phyloP scores from a whole-genome alignment of 2,329 filamentous ascomycete genomes.

The Boeremia exigua region DNA sequence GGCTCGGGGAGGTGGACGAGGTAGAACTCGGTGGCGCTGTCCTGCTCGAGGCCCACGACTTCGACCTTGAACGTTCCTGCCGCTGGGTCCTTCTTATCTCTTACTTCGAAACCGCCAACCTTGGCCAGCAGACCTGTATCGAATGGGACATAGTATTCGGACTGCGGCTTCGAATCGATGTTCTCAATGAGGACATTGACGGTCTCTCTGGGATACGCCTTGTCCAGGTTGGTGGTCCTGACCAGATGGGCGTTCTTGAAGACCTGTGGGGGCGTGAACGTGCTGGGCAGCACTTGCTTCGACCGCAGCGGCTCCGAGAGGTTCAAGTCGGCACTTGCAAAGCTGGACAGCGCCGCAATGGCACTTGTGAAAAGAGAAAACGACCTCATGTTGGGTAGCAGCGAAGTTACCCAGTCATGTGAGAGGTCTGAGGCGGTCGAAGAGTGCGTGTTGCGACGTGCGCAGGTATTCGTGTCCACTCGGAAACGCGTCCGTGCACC shows the following conservation, averaged over 20 bases:
- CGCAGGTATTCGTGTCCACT: slow-evolving; percentile 29
- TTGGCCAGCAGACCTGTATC: slow-evolving; percentile 74
- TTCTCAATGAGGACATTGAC: slow-evolving; percentile 97
- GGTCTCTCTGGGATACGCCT: slow-evolving; percentile 86
- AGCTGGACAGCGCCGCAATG: slow-evolving; percentile 65
- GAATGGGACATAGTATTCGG: slow-evolving; percentile 91
- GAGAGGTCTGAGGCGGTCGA: slow-evolving; percentile 26
- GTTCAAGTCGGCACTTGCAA: slow-evolving; percentile 64
- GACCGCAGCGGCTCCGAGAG: slow-evolving; percentile 63
- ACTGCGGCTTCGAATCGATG: slow-evolving; percentile 75
- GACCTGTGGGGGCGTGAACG: slow-evolving; percentile 83
- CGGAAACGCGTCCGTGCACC: slow-evolving; percentile 1
- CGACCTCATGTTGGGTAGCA: slow-evolving; percentile 50
- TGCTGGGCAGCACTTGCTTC: slow-evolving; percentile 55
- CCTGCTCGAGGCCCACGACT: slow-evolving; percentile 63
- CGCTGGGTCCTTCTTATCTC: slow-evolving; percentile 82
- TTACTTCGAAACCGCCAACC: slow-evolving; percentile 87
- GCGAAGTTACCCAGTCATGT: slow-evolving; percentile 41
- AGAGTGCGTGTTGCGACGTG: slow-evolving; percentile 11
- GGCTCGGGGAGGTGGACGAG: slow-evolving; percentile 78
- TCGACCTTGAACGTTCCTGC: slow-evolving; percentile 73
- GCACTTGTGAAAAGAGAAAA: slow-evolving; percentile 47
- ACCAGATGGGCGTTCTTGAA: slow-evolving; percentile 95
- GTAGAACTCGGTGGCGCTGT: slow-evolving; percentile 71
- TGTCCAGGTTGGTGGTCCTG: slow-evolving; percentile 88